Evolutionary conservation across 441 rosid species (phyloP).

Genomic region (Lepidium campestre): DNA sequence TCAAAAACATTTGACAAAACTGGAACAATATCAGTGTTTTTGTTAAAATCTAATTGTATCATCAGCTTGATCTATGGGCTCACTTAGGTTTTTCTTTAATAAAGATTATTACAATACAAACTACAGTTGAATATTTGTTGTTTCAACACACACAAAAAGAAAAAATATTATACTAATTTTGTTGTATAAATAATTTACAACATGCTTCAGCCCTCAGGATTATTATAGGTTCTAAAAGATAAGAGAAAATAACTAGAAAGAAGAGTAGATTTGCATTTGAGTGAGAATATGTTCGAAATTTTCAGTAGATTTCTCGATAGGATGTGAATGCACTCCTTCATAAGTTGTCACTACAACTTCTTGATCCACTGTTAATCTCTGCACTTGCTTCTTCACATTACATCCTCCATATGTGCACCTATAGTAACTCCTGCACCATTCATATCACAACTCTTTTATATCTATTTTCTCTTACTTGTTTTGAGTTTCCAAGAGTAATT

Average conservation of each 20-base stretch:
- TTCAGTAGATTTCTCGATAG: constrained; percentile 49
- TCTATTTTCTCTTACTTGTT: no score
- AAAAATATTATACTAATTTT: no score
- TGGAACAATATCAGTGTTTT: no score
- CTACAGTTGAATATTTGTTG: no score
- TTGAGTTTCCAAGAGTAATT: not conserved
- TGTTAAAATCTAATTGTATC: no score
- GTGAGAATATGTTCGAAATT: constrained; percentile 62
- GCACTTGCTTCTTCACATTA: constrained; percentile 73
- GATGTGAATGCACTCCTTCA: constrained; percentile 65
- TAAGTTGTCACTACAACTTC: constrained; percentile 64
- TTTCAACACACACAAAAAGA: no score
- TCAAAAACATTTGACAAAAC: no score
- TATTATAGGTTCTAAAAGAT: not conserved
- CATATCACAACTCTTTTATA: no score
- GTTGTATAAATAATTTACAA: not conserved
- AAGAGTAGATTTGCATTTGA: constrained; percentile 55
- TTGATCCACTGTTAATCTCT: constrained; percentile 48
- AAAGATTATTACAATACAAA: no score
- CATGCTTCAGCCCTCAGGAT: not conserved
- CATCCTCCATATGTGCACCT: constrained; percentile 58
- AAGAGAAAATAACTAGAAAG: constrained; percentile 16
- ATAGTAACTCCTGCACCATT: constrained; percentile 51
- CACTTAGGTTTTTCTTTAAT: no score
- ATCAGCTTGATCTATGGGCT: no score